phyloP scores from a whole-genome alignment of 306 rosid species.

The Urtica urens region DNA sequence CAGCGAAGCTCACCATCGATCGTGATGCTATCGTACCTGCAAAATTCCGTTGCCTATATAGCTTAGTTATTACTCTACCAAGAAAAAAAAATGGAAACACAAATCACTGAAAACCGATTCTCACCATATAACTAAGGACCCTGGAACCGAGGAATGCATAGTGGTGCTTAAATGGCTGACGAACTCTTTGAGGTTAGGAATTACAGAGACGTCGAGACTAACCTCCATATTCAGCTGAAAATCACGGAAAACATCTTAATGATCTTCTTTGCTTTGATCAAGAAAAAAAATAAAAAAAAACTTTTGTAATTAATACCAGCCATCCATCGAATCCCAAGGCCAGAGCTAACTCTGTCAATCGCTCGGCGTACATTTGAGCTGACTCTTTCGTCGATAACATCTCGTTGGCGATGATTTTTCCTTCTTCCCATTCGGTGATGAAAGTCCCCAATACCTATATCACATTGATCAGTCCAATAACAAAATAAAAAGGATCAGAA shows the following conservation, averaged over 20 bases:
- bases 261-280: neutral
- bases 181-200: conserved; percentile 59
- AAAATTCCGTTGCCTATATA: too few relatives aligned
- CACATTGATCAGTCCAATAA: neutral
- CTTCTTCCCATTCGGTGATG: conserved; percentile 77
- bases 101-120: too few relatives aligned
- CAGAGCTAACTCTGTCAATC: conserved; percentile 62
- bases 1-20: conserved; percentile 47
- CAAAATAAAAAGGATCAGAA: neutral
- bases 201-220: conserved; percentile 32
- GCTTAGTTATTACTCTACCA: too few relatives aligned
- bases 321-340: conserved; percentile 88
- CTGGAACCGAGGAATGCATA: conserved; percentile 70
- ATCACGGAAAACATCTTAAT: neutral
- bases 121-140: conserved; percentile 84
- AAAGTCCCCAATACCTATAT: conserved; percentile 83
- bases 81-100: too few relatives aligned
- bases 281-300: conserved; percentile 1
- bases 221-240: conserved; percentile 88
- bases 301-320: conserved; percentile 57
- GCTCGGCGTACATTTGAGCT: conserved; percentile 72
- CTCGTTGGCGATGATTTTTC: conserved; percentile 34
- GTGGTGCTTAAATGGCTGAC: conserved; percentile 52
- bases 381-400: conserved; percentile 61
- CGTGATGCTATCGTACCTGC: conserved; percentile 89